phyloP scores from a whole-genome alignment of 2,329 filamentous ascomycete species.

The Metarhizium robertsii region DNA sequence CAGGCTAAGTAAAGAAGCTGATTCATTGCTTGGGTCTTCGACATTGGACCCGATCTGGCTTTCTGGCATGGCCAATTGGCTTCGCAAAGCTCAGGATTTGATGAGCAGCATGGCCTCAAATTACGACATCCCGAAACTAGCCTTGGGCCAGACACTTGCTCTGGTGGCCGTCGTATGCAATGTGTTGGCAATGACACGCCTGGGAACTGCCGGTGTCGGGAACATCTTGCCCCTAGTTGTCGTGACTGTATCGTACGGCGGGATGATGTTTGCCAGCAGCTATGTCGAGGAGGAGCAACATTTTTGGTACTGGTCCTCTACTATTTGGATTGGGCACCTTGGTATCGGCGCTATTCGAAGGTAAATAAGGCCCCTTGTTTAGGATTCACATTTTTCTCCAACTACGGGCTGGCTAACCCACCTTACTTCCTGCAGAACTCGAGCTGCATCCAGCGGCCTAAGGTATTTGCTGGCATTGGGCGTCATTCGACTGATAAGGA shows the following conservation, averaged over 20 bases:
- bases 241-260: constrained; percentile 55
- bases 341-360: constrained; percentile 35
- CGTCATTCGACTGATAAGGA: constrained; percentile 56
- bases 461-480: constrained; percentile 39
- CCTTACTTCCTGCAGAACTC: constrained; percentile 11
- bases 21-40: constrained; percentile 11
- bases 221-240: constrained; percentile 34
- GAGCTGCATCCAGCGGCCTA: constrained; percentile 21
- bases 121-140: constrained; percentile 64
- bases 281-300: constrained; percentile 98
- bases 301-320: constrained; percentile 91
- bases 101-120: constrained; percentile 91
- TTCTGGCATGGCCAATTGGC: constrained; percentile 46
- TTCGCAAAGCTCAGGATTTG: constrained; percentile 61
- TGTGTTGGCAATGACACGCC: constrained; percentile 5
- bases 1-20: constrained; percentile 18
- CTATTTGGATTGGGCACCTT: constrained; percentile 56
- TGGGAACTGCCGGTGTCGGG: constrained; percentile 7
- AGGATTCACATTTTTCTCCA: not conserved
- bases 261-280: constrained; percentile 97
- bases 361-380: constrained; percentile 14
- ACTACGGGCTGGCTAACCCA: constrained; percentile 4
- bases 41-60: constrained; percentile 31
- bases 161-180: constrained; percentile 19
- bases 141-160: constrained; percentile 32